Conservation (phyloP, 2,329 filamentous ascomycete species). For the Pyrenochaeta sp. region DNA sequence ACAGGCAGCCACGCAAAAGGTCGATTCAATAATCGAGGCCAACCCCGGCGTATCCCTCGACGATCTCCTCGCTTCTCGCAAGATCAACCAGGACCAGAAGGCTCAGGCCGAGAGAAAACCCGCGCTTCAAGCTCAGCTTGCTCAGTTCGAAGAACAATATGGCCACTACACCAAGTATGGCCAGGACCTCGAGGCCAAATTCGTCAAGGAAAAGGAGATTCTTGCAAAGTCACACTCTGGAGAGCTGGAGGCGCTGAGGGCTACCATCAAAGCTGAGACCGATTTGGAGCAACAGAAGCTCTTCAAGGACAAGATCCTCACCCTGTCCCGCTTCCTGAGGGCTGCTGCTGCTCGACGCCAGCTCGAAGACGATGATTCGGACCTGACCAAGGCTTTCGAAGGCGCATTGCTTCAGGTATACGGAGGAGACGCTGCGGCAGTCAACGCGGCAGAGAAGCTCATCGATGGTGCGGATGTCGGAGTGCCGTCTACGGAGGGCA, state of each 20-base stretch:
- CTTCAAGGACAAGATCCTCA: conserved; percentile 69
- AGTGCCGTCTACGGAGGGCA: conserved; percentile 70
- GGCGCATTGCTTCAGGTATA: conserved; percentile 81
- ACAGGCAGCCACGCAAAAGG: conserved; percentile 74
- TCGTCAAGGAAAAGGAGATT: conserved; percentile 64
- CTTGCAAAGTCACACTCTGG: conserved; percentile 63
- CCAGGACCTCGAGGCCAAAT: conserved; percentile 70
- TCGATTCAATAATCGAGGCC: conserved; percentile 72
- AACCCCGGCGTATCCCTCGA: conserved; percentile 76
- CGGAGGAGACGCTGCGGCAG: conserved; percentile 76
- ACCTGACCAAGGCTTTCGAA: conserved; percentile 83
- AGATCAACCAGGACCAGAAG: conserved; percentile 84
- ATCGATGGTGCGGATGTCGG: conserved; percentile 74
- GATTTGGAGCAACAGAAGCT: conserved; percentile 56
- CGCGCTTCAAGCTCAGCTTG: conserved; percentile 70
- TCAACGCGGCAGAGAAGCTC: conserved; percentile 77
- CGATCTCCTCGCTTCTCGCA: conserved; percentile 72
- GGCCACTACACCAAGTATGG: conserved; percentile 78
- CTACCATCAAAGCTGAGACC: conserved; percentile 63
- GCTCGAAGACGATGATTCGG: conserved; percentile 72
- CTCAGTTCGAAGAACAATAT: conserved; percentile 76
- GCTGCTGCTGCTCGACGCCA: conserved; percentile 78
- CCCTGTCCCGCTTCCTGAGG: conserved; percentile 80
- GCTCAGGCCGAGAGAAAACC: conserved; percentile 80
- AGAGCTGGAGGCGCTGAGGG: conserved; percentile 63